Percentiles rank a stretch among this genome's conserved stretches.
These are phyloP conservation scores for Hansenula lynferdii DNA, from an alignment of 1,139 yeast genomes.

Conservation along the genomic window DNA sequence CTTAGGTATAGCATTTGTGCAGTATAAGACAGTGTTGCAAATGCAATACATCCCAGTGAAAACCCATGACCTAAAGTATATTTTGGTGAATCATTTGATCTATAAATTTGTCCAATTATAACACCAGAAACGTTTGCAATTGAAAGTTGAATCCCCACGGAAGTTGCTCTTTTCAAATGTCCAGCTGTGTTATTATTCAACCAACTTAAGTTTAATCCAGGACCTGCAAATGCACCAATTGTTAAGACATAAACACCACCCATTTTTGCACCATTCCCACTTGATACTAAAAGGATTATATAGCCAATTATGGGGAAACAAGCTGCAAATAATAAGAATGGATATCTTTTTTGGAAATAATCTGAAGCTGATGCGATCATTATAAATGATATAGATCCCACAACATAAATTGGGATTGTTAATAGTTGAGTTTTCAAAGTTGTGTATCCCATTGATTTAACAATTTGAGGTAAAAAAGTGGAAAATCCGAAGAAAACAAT, in stretches of 20 bases:
- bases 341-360: slow-evolving; percentile 26
- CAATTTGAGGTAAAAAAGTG: slow-evolving; percentile 38
- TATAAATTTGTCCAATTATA: slow-evolving; percentile 34
- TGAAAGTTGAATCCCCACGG: slow-evolving; percentile 34
- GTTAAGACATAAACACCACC: slow-evolving; percentile 33
- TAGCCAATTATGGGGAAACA: slow-evolving; percentile 32
- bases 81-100: background rate
- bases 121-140: slow-evolving; percentile 39
- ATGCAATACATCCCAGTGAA: background rate
- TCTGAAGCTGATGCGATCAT: slow-evolving; percentile 19
- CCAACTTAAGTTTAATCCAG: slow-evolving; percentile 32
- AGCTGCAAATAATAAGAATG: slow-evolving; percentile 24
- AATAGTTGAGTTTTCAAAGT: slow-evolving; percentile 37
- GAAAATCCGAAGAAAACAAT: slow-evolving; percentile 38
- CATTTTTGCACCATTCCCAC: slow-evolving; percentile 5
- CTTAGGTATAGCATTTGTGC: background rate
- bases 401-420: slow-evolving; percentile 40
- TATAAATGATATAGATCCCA: slow-evolving; percentile 28
- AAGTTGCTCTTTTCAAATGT: slow-evolving; percentile 35
- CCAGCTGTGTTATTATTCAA: slow-evolving; percentile 35
- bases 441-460: slow-evolving; percentile 36
- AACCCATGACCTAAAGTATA: background rate
- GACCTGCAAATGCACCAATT: slow-evolving; percentile 2
- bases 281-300: slow-evolving; percentile 26
- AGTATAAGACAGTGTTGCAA: background rate